Evolutionary conservation across 164 flowering plant genomes (phyloP).

Genomic region (Vitis riparia): DNA sequence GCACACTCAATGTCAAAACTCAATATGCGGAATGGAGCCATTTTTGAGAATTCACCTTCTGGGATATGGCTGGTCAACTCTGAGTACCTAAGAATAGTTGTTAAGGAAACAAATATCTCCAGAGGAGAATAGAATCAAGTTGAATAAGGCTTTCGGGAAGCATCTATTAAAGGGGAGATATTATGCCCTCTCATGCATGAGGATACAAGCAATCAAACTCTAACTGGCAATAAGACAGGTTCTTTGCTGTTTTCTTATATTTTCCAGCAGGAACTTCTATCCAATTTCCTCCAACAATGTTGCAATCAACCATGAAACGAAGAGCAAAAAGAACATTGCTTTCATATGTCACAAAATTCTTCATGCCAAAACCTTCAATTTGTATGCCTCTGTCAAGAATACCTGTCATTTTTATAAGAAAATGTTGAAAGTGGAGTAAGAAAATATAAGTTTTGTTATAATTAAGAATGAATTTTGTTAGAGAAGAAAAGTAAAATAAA

Average conservation of each 20-base stretch:
- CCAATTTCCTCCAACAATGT: slow-evolving; percentile 98
- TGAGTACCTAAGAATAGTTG: slow-evolving; percentile 49
- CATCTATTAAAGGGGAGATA: not conserved
- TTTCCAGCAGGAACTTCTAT: slow-evolving; percentile 83
- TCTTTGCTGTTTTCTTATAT: slow-evolving; percentile 52
- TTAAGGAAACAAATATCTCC: slow-evolving; percentile 31
- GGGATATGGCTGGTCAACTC: slow-evolving; percentile 84
- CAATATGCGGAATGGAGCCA: slow-evolving; percentile 97
- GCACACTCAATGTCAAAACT: slow-evolving; percentile 99
- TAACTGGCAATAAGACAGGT: slow-evolving; percentile 71
- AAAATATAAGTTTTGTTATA: not conserved
- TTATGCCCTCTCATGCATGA: slow-evolving; percentile 12
- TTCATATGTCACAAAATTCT: slow-evolving; percentile 85
- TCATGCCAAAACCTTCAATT: slow-evolving; percentile 84
- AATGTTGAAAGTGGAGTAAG: not conserved
- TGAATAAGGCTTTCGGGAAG: not conserved
- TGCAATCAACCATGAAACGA: slow-evolving; percentile 96
- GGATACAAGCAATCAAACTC: slow-evolving; percentile 99
- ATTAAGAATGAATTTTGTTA: too few relatives aligned
- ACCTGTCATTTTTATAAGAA: slow-evolving; percentile 39
- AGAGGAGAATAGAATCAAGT: not conserved
- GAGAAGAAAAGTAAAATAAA: too few relatives aligned
- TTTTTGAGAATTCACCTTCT: slow-evolving; percentile 89
- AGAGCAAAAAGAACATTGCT: slow-evolving; percentile 97
- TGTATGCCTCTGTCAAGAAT: slow-evolving; percentile 94